These are phyloP conservation scores for Bacterosira constricta DNA, from an alignment of 108 stramenopile genomes.

Conservation along the genomic window DNA sequence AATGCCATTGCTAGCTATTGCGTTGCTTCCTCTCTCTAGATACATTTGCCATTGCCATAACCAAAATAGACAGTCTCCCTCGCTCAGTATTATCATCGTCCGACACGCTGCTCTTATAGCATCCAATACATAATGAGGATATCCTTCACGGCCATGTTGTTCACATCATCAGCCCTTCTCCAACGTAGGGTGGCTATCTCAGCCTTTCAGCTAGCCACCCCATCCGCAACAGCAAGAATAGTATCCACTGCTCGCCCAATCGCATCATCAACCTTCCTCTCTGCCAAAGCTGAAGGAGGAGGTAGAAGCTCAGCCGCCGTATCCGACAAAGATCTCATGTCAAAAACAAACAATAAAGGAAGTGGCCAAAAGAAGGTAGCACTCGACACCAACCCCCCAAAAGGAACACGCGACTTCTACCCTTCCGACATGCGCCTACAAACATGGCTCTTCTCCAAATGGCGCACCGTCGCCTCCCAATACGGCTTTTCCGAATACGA, in stretches of 20 bases:
- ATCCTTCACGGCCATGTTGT: constrained; percentile 19
- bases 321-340: constrained; percentile 66
- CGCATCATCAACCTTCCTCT: not conserved
- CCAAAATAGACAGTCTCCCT: too few species aligned
- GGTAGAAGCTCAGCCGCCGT: constrained; percentile 80
- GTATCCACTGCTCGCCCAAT: not conserved
- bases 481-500: constrained; percentile 98
- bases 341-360: constrained; percentile 43
- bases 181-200: constrained; percentile 6
- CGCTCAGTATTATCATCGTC: too few species aligned
- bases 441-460: constrained; percentile 94
- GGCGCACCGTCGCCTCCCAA: constrained; percentile 74
- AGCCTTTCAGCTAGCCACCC: constrained; percentile 22
- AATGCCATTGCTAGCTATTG: too few species aligned
- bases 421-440: constrained; percentile 94
- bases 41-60: too few species aligned
- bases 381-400: constrained; percentile 94
- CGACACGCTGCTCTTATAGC: too few species aligned
- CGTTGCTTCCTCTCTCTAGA: too few species aligned
- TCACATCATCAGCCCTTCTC: constrained; percentile 12
- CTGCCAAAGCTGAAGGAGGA: constrained; percentile 15
- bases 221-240: not conserved
- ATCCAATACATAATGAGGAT: constrained; percentile 18
- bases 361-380: constrained; percentile 18
- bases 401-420: constrained; percentile 97